Conservation (phyloP, 768 basidiomycete species). For the Kwoniella pini region DNA sequence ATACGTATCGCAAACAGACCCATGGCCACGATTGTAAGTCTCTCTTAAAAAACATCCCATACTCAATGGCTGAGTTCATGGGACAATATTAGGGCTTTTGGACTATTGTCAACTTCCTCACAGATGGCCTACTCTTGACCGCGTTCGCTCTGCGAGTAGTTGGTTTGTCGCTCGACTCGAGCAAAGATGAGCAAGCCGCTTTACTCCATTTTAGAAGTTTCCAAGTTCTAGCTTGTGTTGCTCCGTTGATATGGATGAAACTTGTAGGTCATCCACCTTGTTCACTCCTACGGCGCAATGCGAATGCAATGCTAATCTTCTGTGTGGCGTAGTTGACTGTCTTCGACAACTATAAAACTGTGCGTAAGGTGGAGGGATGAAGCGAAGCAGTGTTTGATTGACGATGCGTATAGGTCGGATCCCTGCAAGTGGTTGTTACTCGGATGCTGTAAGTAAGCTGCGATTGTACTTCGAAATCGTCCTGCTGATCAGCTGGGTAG, state of each 20-base stretch:
- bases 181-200: conserved; percentile 55
- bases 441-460: conserved; percentile 71
- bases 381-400: background rate
- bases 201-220: conserved; percentile 66
- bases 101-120: conserved; percentile 63
- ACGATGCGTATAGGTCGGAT: conserved; percentile 71
- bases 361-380: background rate
- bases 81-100: conserved; percentile 32
- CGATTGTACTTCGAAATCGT: no score
- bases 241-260: conserved; percentile 76
- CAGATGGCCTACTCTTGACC: conserved; percentile 68
- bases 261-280: conserved; percentile 22
- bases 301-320: background rate
- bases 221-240: conserved; percentile 82
- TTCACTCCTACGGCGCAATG: no score
- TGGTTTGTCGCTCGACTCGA: conserved; percentile 57
- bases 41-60: conserved; percentile 23
- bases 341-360: conserved; percentile 47
- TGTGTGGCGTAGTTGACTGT: conserved; percentile 42
- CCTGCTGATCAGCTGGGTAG: conserved; percentile 23
- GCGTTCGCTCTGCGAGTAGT: conserved; percentile 74
- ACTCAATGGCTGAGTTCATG: background rate
- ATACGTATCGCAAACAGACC: conserved; percentile 66
- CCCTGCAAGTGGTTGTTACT: conserved; percentile 89
- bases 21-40: conserved; percentile 60